Conservation (phyloP, 352 stramenopile genomes). For the Globisporangium alternatum region DNA sequence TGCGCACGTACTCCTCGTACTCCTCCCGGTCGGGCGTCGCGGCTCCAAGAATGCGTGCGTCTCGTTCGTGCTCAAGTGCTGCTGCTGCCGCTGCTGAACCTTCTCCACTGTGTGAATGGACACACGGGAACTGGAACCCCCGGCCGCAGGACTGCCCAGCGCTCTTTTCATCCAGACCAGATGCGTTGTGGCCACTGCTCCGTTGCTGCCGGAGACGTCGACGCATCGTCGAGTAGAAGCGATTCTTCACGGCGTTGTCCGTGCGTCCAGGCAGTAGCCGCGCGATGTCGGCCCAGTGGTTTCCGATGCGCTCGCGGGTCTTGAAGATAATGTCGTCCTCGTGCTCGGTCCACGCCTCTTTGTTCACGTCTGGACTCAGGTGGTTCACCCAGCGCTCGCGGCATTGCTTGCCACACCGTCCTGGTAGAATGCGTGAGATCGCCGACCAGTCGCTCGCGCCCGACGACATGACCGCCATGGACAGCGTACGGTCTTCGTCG, state of each 20-base stretch:
- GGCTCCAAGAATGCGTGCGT: too few relatives aligned
- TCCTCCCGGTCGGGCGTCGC: background rate
- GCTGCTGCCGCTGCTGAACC: background rate
- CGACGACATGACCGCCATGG: slow-evolving; percentile 45
- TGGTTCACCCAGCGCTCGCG: slow-evolving; percentile 97
- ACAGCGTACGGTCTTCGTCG: slow-evolving; percentile 60
- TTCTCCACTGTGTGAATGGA: background rate
- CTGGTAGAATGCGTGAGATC: slow-evolving; percentile 91
- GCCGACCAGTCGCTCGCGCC: slow-evolving; percentile 88
- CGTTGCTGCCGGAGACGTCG: slow-evolving; percentile 59
- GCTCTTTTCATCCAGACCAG: background rate
- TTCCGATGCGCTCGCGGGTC: slow-evolving; percentile 84
- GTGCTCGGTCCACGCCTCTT: slow-evolving; percentile 91
- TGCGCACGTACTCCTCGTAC: background rate
- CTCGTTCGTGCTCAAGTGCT: too few relatives aligned
- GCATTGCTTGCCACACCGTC: slow-evolving; percentile 95
- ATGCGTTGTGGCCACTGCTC: background rate
- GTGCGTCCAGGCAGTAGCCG: slow-evolving; percentile 92
- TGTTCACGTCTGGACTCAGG: slow-evolving; percentile 92
- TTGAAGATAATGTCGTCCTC: slow-evolving; percentile 90
- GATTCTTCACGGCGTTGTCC: slow-evolving; percentile 98
- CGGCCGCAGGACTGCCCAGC: background rate
- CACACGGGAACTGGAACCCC: background rate
- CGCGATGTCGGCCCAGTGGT: slow-evolving; percentile 97
- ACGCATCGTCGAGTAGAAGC: slow-evolving; percentile 86